phyloP scores from a whole-genome alignment of 2,329 filamentous ascomycete genomes.

The Fusarium neocosmosporiellum region DNA sequence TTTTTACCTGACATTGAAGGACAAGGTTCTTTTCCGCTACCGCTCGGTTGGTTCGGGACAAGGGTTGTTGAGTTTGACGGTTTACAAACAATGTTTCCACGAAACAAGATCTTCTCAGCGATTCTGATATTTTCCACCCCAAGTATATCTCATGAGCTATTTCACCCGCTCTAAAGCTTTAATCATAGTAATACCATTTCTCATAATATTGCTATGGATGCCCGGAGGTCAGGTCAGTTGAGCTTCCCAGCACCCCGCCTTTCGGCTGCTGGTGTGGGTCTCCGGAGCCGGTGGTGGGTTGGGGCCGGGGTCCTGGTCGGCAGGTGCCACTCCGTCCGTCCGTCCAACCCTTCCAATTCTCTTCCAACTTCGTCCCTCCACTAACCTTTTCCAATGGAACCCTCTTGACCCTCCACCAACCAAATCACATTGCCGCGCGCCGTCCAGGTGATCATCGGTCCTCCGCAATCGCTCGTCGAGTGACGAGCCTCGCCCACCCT shows the following conservation, averaged over 20 bases:
- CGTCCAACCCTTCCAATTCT: background rate
- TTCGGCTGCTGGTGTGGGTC: constrained; percentile 9
- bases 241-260: background rate
- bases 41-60: background rate
- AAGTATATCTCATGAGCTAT: background rate
- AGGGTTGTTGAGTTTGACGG: background rate
- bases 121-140: background rate
- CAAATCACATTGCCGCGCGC: constrained; percentile 9
- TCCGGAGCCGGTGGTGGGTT: constrained; percentile 9
- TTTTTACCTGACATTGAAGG: background rate
- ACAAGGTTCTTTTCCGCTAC: background rate
- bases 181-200: background rate
- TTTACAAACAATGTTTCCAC: background rate
- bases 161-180: background rate
- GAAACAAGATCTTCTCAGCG: background rate
- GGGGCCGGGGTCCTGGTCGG: constrained; percentile 13
- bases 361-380: constrained; percentile 21
- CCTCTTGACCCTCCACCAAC: constrained; percentile 29
- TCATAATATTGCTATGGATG: background rate
- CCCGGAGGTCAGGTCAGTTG: background rate
- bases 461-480: constrained; percentile 13
- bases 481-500: constrained; percentile 14
- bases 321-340: constrained; percentile 5
- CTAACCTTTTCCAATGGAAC: constrained; percentile 9
- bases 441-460: constrained; percentile 35